Evolutionary conservation across 495 filamentous ascomycete species (phyloP).

Genomic region (Penicillium canescens): DNA sequence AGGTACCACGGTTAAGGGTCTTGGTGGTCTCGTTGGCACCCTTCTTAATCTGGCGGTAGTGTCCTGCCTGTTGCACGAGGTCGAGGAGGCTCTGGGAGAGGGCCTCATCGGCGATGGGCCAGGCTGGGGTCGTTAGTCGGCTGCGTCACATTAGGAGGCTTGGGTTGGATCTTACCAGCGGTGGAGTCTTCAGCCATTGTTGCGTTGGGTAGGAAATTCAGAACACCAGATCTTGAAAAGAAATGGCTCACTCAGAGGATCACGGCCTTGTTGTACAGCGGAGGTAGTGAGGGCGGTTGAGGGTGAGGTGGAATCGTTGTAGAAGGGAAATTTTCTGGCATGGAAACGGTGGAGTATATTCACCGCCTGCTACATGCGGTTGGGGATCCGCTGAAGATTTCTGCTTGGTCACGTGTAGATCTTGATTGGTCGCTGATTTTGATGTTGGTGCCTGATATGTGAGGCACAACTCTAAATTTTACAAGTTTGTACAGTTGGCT

Average conservation of each 20-base stretch:
- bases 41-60: conserved; percentile 89
- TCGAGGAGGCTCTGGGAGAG: conserved; percentile 83
- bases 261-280: conserved; percentile 36
- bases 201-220: conserved; percentile 10
- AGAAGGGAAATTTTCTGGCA: conserved; percentile 19
- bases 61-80: conserved; percentile 80
- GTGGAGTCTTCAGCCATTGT: conserved; percentile 43
- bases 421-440: not conserved
- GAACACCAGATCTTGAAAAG: conserved; percentile 25
- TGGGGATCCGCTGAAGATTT: not conserved
- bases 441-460: not conserved
- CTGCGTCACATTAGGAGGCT: not conserved
- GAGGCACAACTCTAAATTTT: not conserved
- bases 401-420: not conserved
- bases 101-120: conserved; percentile 82
- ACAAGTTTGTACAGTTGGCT: not conserved
- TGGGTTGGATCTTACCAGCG: conserved; percentile 29
- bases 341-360: not conserved
- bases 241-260: conserved; percentile 48
- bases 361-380: not conserved
- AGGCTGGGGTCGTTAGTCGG: conserved; percentile 55
- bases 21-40: conserved; percentile 74
- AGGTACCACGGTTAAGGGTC: conserved; percentile 84
- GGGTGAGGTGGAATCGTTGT: conserved; percentile 8
- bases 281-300: conserved; percentile 9